Base-by-base conservation (phyloP, 495 filamentous ascomycete genomes). In the Aspergillus funiculosus region DNA sequence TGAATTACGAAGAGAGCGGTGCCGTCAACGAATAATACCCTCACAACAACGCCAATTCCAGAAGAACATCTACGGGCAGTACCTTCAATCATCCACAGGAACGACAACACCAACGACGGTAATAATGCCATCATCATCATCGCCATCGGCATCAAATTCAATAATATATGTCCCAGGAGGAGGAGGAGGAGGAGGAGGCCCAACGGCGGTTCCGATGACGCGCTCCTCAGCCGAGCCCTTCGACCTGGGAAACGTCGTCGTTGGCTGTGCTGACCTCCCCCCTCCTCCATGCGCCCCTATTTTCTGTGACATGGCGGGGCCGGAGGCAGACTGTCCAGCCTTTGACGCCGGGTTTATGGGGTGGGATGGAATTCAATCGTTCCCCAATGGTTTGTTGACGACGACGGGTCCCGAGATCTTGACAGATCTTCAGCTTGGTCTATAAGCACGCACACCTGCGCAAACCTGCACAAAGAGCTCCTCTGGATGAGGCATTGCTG, bases 221-320 rank as follows among this genome's bases (percentile, higher is more conserved):
- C 50, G 49, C 30, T 31, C 46, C 14, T 34, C 43, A 9, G 43
- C 46, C 37, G 49, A 56, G n/a, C 28, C 24, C 1, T 64, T 58
- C 43, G 55, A 59, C 39, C 43, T 56, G 14, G 38, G 55, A 11
- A 48, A 35, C 19, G 46, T 63, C 19, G 46, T 63, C 26, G 51
- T 61, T 46, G 59, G 61, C 48, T 63, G 60, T 30, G 52, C 61
- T n/a, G 51, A 52, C 38, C 41, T 49, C n/a, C 46, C n/a, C n/a
- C 60, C 18, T 51, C 57, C 15, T 50, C 26, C 27, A 51, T 29
- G 19, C n/a, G 28, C 60, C 39, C 21, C 51, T 32, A 37, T 62
- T 8, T 63, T 65, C 29, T 51, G 48, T 30, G 54, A 60, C 39
- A 43, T 54, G 32, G 51, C 53, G 17, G 46, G 47, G 18, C 26